Conservation (phyloP, 1,284 basidiomycete genomes). For the Nidula niveotomentosa region DNA sequence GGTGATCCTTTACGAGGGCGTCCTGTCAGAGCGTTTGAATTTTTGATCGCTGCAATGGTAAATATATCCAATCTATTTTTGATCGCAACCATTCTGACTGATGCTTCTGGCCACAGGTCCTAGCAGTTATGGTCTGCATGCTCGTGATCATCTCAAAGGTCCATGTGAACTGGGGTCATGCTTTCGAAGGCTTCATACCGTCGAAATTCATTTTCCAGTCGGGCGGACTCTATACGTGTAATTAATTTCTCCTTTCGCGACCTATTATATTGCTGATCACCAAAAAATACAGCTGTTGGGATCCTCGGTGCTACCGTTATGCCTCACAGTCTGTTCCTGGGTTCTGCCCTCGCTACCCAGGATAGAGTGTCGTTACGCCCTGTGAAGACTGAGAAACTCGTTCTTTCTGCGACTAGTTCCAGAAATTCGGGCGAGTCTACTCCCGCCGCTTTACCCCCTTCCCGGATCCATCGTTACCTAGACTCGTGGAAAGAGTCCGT, state of each 20-base stretch:
- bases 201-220: constrained; percentile 62
- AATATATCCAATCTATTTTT: constrained; percentile 5
- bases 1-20: constrained; percentile 57
- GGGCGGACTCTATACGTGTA: constrained; percentile 80
- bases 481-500: constrained; percentile 16
- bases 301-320: constrained; percentile 84
- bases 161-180: constrained; percentile 72
- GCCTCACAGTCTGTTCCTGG: constrained; percentile 93
- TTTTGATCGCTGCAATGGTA: constrained; percentile 77
- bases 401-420: constrained; percentile 9
- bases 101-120: constrained; percentile 47
- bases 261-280: background rate
- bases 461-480: constrained; percentile 11
- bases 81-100: too few relatives aligned
- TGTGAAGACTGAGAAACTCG: constrained; percentile 6
- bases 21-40: constrained; percentile 76
- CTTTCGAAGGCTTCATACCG: constrained; percentile 88
- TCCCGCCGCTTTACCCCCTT: constrained; percentile 2
- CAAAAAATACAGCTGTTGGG: constrained; percentile 61
- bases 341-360: constrained; percentile 83
- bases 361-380: constrained; percentile 51
- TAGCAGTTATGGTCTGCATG: constrained; percentile 84
- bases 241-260: constrained; percentile 11
- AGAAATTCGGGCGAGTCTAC: constrained; percentile 14
- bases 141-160: constrained; percentile 78